A percentile compares a stretch with the other conserved stretches of the same genome.
phyloP scores from a whole-genome alignment of 2,329 filamentous ascomycete species.

The Botrytis aclada region DNA sequence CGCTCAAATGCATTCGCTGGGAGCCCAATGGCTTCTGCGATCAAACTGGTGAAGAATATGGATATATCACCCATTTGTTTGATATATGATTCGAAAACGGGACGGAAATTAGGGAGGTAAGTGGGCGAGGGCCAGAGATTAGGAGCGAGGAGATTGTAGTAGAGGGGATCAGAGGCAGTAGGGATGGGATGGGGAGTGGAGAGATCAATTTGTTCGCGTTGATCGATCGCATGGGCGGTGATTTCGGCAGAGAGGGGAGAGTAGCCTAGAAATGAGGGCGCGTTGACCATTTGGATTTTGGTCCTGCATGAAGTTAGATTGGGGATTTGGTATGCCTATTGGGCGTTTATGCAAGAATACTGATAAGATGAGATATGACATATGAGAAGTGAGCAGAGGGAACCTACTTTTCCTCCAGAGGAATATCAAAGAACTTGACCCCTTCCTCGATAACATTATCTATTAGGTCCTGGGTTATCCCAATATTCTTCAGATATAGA shows the following conservation, averaged over 20 bases:
- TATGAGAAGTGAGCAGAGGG: background rate
- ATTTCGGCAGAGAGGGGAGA: constrained; percentile 63
- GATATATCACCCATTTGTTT: constrained; percentile 68
- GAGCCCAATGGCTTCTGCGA: constrained; percentile 79
- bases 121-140: constrained; percentile 72
- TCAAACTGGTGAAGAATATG: constrained; percentile 71
- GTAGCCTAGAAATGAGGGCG: constrained; percentile 68
- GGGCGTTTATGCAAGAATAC: background rate
- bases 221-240: constrained; percentile 72
- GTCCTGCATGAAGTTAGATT: constrained; percentile 32
- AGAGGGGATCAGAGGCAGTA: constrained; percentile 58
- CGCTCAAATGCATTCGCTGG: constrained; percentile 66
- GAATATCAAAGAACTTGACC: constrained; percentile 72
- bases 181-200: constrained; percentile 74
- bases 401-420: constrained; percentile 66
- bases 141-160: constrained; percentile 73
- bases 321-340: constrained; percentile 39
- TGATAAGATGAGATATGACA: background rate
- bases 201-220: constrained; percentile 83
- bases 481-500: constrained; percentile 78
- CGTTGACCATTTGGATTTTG: constrained; percentile 71
- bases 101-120: constrained; percentile 64
- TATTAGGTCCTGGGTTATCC: constrained; percentile 64
- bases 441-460: constrained; percentile 64
- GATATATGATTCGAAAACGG: constrained; percentile 73